Conservation (phyloP, 1,139 yeast genomes). For the Suhomyces coccinellae region DNA sequence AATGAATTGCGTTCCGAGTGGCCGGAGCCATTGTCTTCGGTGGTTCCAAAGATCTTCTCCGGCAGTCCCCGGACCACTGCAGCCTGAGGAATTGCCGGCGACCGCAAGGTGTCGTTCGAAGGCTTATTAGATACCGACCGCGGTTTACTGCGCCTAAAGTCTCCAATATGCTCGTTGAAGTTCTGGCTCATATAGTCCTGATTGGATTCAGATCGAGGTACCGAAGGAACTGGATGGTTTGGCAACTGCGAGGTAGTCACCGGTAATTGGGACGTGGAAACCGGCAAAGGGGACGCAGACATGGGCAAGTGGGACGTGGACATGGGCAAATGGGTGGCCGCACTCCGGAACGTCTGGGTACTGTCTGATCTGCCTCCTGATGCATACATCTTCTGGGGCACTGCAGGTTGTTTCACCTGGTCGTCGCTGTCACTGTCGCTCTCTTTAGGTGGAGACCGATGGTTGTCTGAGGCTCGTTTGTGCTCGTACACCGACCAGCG, state of each 20-base stretch:
- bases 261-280: conserved; percentile 3
- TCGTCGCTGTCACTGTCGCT: conserved; percentile 10
- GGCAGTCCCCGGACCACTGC: conserved; percentile 4
- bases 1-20: conserved; percentile 4
- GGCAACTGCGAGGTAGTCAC: conserved; percentile 4
- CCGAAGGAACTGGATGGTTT: conserved; percentile 2
- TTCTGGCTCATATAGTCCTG: conserved; percentile 14
- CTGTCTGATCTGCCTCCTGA: conserved; percentile 8
- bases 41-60: conserved; percentile 3
- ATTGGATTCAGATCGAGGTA: conserved; percentile 9
- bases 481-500: conserved; percentile 33
- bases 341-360: conserved; percentile 10
- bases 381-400: conserved; percentile 1
- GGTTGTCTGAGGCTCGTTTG: conserved; percentile 13
- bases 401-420: neutral
- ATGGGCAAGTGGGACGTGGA: conserved; percentile 2
- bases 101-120: conserved; percentile 10
- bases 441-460: conserved; percentile 1
- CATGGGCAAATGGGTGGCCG: conserved; percentile 6
- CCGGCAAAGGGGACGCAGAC: neutral
- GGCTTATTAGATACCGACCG: conserved; percentile 10
- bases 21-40: neutral
- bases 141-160: conserved; percentile 18
- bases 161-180: conserved; percentile 17
- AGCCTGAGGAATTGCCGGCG: conserved; percentile 6